A percentile compares a stretch with the other conserved stretches of the same genome.
Evolutionary conservation across 441 rosid species (phyloP).

Genomic region (Erodium moschatum): DNA sequence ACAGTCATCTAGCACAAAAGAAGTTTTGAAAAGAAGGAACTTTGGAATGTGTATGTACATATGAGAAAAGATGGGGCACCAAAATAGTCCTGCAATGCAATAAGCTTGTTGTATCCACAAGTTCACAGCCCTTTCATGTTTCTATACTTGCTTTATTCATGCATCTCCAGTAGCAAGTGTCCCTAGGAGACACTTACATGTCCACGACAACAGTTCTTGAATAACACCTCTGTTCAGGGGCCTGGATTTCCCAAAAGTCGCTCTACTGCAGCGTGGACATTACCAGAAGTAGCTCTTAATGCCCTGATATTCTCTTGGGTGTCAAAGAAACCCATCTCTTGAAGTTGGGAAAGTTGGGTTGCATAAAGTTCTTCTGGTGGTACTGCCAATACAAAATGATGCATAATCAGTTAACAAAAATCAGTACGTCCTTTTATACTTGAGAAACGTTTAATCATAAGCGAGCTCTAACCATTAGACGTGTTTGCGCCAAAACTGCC

Average conservation of each 20-base stretch:
- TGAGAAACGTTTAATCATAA: background rate
- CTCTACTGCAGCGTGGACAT: conserved; percentile 84
- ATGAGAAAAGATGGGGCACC: too few species aligned
- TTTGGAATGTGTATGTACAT: too few species aligned
- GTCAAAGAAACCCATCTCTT: conserved; percentile 34
- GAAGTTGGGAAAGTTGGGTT: conserved; percentile 57
- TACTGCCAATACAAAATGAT: conserved; percentile 27
- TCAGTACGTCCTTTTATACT: background rate
- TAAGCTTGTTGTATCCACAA: conserved; percentile 1
- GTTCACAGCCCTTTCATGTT: conserved; percentile 5
- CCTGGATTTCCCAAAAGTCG: conserved; percentile 67
- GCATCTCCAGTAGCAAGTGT: background rate
- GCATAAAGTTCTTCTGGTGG: conserved; percentile 75
- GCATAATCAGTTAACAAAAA: background rate
- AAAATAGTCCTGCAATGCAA: conserved; percentile 4
- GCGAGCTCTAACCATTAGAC: conserved; percentile 38
- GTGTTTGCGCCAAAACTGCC: conserved; percentile 36
- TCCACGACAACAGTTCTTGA: too few species aligned
- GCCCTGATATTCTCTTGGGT: conserved; percentile 79
- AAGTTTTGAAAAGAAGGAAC: too few species aligned
- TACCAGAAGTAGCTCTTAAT: conserved; percentile 68
- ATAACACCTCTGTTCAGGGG: conserved; percentile 11
- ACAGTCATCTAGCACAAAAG: too few species aligned
- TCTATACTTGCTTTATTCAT: conserved; percentile 1
- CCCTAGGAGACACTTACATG: background rate